Evolutionary conservation across 805 yeast genomes (phyloP).

Genomic region (Candida khao-thaluensis): DNA sequence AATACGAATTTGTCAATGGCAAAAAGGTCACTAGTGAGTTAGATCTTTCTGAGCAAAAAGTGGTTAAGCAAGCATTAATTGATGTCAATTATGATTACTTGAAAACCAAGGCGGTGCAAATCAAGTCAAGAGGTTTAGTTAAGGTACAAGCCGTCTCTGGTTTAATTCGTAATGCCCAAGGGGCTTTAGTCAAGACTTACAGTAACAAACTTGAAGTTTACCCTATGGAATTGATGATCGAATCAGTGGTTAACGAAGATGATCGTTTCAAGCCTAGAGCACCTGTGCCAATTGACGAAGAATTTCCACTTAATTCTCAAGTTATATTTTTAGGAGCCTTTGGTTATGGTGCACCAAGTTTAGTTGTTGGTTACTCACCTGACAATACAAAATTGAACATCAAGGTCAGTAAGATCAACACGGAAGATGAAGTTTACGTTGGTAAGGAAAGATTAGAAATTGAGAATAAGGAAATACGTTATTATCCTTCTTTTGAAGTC

Average conservation of each 20-base stretch:
- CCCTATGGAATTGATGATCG: constrained; percentile 83
- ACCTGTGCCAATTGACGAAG: constrained; percentile 76
- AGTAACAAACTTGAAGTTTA: constrained; percentile 50
- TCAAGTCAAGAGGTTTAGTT: constrained; percentile 57
- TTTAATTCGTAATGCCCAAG: constrained; percentile 59
- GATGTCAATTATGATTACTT: constrained; percentile 44
- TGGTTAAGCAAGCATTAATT: constrained; percentile 42
- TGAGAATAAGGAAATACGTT: constrained; percentile 57
- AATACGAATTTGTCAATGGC: constrained; percentile 38
- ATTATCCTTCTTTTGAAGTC: constrained; percentile 64
- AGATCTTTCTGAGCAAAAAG: constrained; percentile 29
- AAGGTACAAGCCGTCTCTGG: constrained; percentile 80
- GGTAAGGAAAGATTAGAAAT: constrained; percentile 60
- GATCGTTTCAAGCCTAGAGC: constrained; percentile 67
- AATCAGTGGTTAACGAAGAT: constrained; percentile 70
- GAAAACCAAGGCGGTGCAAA: constrained; percentile 58
- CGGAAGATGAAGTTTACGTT: constrained; percentile 56
- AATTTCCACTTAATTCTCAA: constrained; percentile 70
- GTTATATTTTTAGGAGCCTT: constrained; percentile 81
- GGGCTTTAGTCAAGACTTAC: constrained; percentile 78
- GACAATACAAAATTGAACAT: constrained; percentile 49
- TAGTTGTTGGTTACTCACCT: constrained; percentile 58
- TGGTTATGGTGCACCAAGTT: constrained; percentile 83
- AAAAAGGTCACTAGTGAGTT: constrained; percentile 6
- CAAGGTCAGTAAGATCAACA: constrained; percentile 35